Evolutionary conservation across 139 green algal genomes (phyloP).

Genomic region (Prasinococcaceae sp.): DNA sequence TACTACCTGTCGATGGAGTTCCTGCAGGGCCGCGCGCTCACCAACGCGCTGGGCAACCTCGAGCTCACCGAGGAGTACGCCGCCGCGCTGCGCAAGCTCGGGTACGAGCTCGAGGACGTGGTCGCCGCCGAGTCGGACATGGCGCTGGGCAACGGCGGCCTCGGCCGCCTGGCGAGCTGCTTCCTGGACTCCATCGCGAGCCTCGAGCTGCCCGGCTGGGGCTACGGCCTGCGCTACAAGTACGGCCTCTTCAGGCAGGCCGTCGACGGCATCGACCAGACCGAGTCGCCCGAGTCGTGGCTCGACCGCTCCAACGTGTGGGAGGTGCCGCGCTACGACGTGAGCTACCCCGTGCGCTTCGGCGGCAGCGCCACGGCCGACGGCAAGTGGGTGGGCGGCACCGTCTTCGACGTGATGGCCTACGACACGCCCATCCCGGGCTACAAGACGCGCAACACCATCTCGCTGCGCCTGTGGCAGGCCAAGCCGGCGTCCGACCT

Average conservation of each 20-base stretch:
- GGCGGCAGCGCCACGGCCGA: slow-evolving; percentile 34
- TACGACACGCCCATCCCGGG: slow-evolving; percentile 91
- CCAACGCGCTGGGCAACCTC: slow-evolving; percentile 92
- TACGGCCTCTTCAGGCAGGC: slow-evolving; percentile 96
- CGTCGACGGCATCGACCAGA: slow-evolving; percentile 40
- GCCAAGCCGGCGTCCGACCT: slow-evolving; percentile 50
- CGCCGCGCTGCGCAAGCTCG: slow-evolving; percentile 52
- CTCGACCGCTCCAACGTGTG: slow-evolving; percentile 44
- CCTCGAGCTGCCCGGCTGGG: slow-evolving; percentile 86
- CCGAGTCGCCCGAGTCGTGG: slow-evolving; percentile 90
- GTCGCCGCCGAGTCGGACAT: slow-evolving; percentile 52
- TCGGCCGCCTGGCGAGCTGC: slow-evolving; percentile 90
- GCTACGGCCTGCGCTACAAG: slow-evolving; percentile 96
- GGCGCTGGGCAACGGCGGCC: slow-evolving; percentile 89
- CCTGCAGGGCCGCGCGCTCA: slow-evolving; percentile 86
- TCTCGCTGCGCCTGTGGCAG: slow-evolving; percentile 90
- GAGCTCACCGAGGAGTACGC: slow-evolving; percentile 64
- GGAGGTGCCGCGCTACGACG: slow-evolving; percentile 52
- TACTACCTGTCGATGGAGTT: slow-evolving; percentile 97
- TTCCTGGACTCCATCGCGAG: slow-evolving; percentile 98
- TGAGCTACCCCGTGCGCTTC: slow-evolving; percentile 54
- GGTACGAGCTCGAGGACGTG: slow-evolving; percentile 45
- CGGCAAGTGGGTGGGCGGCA: slow-evolving; percentile 40
- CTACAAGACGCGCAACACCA: slow-evolving; percentile 67
- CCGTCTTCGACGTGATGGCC: slow-evolving; percentile 47